phyloP scores from a whole-genome alignment of 2,329 filamentous ascomycete genomes.

The Diaporthe amygdali region DNA sequence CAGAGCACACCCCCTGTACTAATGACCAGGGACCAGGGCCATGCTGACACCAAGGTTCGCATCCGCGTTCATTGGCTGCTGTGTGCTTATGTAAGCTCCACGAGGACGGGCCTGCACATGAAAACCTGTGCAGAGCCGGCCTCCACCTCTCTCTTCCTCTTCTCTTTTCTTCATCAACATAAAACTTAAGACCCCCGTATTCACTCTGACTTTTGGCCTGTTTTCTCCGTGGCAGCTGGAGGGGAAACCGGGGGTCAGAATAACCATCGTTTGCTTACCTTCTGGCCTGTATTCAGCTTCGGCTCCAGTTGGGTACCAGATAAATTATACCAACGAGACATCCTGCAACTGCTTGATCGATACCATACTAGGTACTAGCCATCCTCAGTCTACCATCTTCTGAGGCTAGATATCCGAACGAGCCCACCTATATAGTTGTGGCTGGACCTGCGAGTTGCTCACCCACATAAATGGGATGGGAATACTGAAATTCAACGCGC shows the following conservation, averaged over 20 bases:
- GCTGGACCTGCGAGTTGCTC: too few species aligned
- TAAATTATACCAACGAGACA: constrained; percentile 38
- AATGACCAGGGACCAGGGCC: constrained; percentile 5
- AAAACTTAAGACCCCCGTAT: constrained; percentile 62
- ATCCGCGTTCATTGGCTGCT: neutral
- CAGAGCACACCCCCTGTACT: neutral
- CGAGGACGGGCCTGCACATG: neutral
- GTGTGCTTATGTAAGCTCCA: constrained; percentile 19
- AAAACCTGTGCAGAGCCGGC: constrained; percentile 25
- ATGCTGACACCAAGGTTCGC: neutral
- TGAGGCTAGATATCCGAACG: neutral
- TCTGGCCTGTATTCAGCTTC: constrained; percentile 44
- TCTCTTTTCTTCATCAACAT: constrained; percentile 41
- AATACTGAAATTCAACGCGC: neutral
- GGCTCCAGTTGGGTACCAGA: constrained; percentile 36
- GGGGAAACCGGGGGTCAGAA: constrained; percentile 77
- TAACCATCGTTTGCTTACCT: constrained; percentile 54
- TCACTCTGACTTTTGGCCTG: constrained; percentile 68
- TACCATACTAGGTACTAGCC: too few species aligned
- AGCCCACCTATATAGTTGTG: too few species aligned
- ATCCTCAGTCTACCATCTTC: too few species aligned
- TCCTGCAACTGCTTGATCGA: neutral
- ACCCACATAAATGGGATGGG: neutral
- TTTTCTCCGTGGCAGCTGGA: constrained; percentile 59
- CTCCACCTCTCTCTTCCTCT: constrained; percentile 18